These are phyloP conservation scores for Salisapilia sapeloensis DNA, from an alignment of 352 stramenopile species.

Conservation along the genomic window DNA sequence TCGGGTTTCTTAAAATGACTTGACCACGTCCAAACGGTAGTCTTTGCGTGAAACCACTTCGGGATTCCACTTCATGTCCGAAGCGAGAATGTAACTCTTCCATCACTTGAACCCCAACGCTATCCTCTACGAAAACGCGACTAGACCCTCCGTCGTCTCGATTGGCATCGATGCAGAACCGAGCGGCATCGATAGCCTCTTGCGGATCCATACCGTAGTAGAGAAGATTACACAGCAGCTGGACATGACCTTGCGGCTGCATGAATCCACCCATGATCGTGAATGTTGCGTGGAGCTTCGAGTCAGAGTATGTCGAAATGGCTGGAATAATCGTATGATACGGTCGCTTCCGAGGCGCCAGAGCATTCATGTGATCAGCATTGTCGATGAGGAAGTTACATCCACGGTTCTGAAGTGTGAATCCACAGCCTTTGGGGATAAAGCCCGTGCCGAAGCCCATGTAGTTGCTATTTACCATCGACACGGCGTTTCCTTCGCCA, in stretches of 20 bases:
- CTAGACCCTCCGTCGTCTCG: slow-evolving; percentile 48
- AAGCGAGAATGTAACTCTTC: slow-evolving; percentile 38
- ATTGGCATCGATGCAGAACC: slow-evolving; percentile 85
- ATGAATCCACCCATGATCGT: slow-evolving; percentile 88
- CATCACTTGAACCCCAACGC: slow-evolving; percentile 47
- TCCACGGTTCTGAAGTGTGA: slow-evolving; percentile 94
- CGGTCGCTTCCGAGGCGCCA: slow-evolving; percentile 84
- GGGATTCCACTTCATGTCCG: slow-evolving; percentile 56
- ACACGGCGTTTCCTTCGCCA: slow-evolving; percentile 87
- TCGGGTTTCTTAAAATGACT: slow-evolving; percentile 67
- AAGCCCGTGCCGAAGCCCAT: slow-evolving; percentile 93
- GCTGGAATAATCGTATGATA: slow-evolving; percentile 98
- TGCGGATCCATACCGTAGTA: slow-evolving; percentile 69
- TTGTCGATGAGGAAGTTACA: slow-evolving; percentile 86
- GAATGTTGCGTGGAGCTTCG: slow-evolving; percentile 86
- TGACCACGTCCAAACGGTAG: slow-evolving; percentile 71
- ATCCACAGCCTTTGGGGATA: slow-evolving; percentile 85
- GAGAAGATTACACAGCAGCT: slow-evolving; percentile 87
- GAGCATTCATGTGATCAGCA: slow-evolving; percentile 79
- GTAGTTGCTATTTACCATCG: slow-evolving; percentile 98
- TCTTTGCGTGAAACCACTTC: slow-evolving; percentile 13
- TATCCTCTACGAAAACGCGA: slow-evolving; percentile 74
- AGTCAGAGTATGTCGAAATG: slow-evolving; percentile 79
- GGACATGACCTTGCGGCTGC: slow-evolving; percentile 94
- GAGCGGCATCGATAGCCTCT: slow-evolving; percentile 83